Evolutionary conservation across 352 stramenopile species (phyloP).

Genomic region (Phytopythium sindhum): DNA sequence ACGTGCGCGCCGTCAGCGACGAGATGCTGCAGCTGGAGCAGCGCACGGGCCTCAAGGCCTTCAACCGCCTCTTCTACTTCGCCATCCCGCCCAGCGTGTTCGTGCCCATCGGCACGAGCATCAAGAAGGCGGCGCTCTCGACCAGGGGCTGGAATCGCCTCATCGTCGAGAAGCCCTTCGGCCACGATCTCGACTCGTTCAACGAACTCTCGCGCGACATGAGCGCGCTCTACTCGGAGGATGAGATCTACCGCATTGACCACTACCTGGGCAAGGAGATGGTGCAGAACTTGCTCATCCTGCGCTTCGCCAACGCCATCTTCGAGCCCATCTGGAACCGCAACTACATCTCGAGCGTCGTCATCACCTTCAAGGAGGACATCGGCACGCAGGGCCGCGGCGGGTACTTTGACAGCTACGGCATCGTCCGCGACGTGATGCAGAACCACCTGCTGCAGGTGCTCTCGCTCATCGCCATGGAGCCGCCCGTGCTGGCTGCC

Average conservation of each 20-base stretch:
- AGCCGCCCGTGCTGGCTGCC: constrained; percentile 82
- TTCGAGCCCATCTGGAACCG: constrained; percentile 98
- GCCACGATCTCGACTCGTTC: constrained; percentile 92
- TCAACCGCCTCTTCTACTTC: constrained; percentile 95
- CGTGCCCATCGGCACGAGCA: constrained; percentile 89
- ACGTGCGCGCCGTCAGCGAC: constrained; percentile 63
- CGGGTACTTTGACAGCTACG: constrained; percentile 97
- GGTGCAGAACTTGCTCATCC: constrained; percentile 96
- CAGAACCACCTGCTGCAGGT: constrained; percentile 99
- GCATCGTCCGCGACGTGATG: constrained; percentile 99
- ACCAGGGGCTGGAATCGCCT: constrained; percentile 92
- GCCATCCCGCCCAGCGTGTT: constrained; percentile 97
- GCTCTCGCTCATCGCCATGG: constrained; percentile 96
- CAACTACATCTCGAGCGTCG: constrained; percentile 94
- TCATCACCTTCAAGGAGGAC: constrained; percentile 97
- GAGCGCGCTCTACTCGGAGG: constrained; percentile 69
- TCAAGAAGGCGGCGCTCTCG: constrained; percentile 90
- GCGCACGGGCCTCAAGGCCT: constrained; percentile 37
- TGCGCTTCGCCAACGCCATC: constrained; percentile 97
- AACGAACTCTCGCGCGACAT: constrained; percentile 90
- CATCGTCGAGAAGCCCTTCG: constrained; percentile 99
- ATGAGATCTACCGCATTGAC: constrained; percentile 97
- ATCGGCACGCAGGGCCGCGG: constrained; percentile 95
- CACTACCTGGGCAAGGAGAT: constrained; percentile 98
- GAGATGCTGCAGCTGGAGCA: constrained; percentile 71